These are phyloP conservation scores for Trametes meyenii DNA, from an alignment of 768 basidiomycete genomes.

Conservation along the genomic window DNA sequence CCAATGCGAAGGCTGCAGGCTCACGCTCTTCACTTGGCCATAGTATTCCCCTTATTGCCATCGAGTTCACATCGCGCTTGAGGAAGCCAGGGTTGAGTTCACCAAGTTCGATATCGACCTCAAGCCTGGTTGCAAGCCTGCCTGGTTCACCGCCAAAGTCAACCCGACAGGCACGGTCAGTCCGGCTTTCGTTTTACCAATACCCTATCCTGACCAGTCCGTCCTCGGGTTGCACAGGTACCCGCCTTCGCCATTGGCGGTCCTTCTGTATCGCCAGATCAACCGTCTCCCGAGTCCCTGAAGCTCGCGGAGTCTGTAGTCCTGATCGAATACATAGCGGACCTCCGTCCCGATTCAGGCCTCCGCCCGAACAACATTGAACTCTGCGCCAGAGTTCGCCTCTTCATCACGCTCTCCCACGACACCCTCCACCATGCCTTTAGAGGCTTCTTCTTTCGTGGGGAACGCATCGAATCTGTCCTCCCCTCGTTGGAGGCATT, in stretches of 20 bases:
- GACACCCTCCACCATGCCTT: slow-evolving; percentile 48
- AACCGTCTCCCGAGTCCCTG: slow-evolving; percentile 58
- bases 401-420: slow-evolving; percentile 56
- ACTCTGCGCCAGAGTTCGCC: slow-evolving; percentile 56
- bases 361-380: slow-evolving; percentile 60
- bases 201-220: background rate
- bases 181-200: background rate
- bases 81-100: slow-evolving; percentile 54
- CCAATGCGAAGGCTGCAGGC: too few relatives aligned
- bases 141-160: slow-evolving; percentile 61
- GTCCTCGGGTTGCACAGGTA: slow-evolving; percentile 39
- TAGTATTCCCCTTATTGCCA: slow-evolving; percentile 4
- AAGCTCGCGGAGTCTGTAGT: slow-evolving; percentile 68
- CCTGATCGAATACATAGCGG: slow-evolving; percentile 67
- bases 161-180: slow-evolving; percentile 66
- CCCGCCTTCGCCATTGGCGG: slow-evolving; percentile 66
- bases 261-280: slow-evolving; percentile 53
- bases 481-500: slow-evolving; percentile 47
- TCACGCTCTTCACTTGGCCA: background rate
- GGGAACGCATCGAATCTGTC: slow-evolving; percentile 46
- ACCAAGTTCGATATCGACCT: slow-evolving; percentile 63
- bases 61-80: slow-evolving; percentile 64
- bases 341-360: slow-evolving; percentile 50
- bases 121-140: slow-evolving; percentile 54
- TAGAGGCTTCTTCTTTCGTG: slow-evolving; percentile 39